Evolutionary conservation across 768 basidiomycete species (phyloP).

Genomic region (Macrolepiota fuliginosa): DNA sequence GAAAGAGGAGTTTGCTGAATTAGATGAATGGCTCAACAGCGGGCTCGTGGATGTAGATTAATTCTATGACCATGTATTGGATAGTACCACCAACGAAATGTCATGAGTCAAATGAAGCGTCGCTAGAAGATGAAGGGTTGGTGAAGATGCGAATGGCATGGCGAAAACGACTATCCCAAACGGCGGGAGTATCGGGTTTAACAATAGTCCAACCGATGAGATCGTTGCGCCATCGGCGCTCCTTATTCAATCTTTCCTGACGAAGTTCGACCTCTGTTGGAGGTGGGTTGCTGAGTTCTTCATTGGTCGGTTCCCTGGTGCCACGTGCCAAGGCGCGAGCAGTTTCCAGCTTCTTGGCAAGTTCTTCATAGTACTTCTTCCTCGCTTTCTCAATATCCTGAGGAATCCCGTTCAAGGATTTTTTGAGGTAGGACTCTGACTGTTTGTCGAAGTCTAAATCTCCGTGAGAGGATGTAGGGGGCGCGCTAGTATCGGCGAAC

Average conservation of each 20-base stretch:
- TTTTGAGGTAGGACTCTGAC: slow-evolving; percentile 68
- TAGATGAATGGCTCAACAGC: slow-evolving; percentile 69
- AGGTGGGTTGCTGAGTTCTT: slow-evolving; percentile 74
- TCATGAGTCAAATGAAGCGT: slow-evolving; percentile 12
- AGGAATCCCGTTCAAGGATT: slow-evolving; percentile 50
- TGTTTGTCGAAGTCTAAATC: slow-evolving; percentile 77
- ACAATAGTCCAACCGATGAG: slow-evolving; percentile 79
- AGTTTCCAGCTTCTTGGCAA: slow-evolving; percentile 62
- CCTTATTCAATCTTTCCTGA: slow-evolving; percentile 86
- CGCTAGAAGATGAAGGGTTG: slow-evolving; percentile 29
- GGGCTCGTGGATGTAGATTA: slow-evolving; percentile 55
- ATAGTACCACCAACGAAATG: slow-evolving; percentile 8
- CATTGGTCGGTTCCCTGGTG: slow-evolving; percentile 80
- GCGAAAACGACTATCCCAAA: slow-evolving; percentile 77
- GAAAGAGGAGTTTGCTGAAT: slow-evolving; percentile 43
- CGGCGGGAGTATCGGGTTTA: slow-evolving; percentile 55
- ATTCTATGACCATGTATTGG: slow-evolving; percentile 8
- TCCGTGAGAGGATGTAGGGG: not conserved
- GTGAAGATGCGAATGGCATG: slow-evolving; percentile 60
- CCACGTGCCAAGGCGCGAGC: slow-evolving; percentile 77
- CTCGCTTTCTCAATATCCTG: slow-evolving; percentile 67
- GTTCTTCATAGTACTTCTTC: slow-evolving; percentile 70
- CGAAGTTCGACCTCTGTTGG: slow-evolving; percentile 87
- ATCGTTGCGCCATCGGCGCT: slow-evolving; percentile 81
- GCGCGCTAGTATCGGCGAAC: slow-evolving; percentile 18